A percentile compares a stretch with the other conserved stretches of the same genome.
These are phyloP conservation scores for Fragilaria radians DNA, from an alignment of 108 stramenopile genomes.

Conservation along the genomic window DNA sequence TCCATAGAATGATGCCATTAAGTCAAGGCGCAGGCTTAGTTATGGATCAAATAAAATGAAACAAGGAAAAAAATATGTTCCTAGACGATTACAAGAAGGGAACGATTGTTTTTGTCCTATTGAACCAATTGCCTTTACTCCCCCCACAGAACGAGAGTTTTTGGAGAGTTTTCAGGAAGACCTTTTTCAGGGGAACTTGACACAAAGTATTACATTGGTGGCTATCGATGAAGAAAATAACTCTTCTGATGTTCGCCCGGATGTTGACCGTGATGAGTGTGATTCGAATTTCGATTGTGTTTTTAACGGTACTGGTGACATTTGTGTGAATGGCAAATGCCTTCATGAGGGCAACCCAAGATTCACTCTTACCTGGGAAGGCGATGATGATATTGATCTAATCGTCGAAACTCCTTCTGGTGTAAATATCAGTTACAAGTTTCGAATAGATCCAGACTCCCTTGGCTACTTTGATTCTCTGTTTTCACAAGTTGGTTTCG, in stretches of 20 bases:
- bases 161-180: not conserved
- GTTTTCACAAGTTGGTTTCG: not conserved
- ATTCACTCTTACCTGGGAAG: conserved; percentile 23
- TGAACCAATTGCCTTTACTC: not conserved
- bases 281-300: not conserved
- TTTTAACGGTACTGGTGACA: not conserved
- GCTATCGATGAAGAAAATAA: not conserved
- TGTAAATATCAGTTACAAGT: not conserved
- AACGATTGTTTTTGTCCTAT: not conserved
- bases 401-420: not conserved
- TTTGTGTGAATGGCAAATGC: not conserved
- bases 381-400: conserved; percentile 5
- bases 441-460: not conserved
- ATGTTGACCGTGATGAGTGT: not conserved
- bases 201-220: not conserved
- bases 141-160: not conserved
- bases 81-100: not conserved
- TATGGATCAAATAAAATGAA: too few species aligned
- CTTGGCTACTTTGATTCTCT: conserved; percentile 2
- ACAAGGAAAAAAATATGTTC: not conserved
- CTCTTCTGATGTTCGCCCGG: not conserved
- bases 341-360: conserved; percentile 5
- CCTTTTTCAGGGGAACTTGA: not conserved
- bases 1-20: not conserved
- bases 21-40: not conserved